Percentiles rank a stretch among this genome's conserved stretches.
Conservation (phyloP, 2,329 filamentous ascomycete genomes). For the Stagonosporopsis tanaceti region DNA sequence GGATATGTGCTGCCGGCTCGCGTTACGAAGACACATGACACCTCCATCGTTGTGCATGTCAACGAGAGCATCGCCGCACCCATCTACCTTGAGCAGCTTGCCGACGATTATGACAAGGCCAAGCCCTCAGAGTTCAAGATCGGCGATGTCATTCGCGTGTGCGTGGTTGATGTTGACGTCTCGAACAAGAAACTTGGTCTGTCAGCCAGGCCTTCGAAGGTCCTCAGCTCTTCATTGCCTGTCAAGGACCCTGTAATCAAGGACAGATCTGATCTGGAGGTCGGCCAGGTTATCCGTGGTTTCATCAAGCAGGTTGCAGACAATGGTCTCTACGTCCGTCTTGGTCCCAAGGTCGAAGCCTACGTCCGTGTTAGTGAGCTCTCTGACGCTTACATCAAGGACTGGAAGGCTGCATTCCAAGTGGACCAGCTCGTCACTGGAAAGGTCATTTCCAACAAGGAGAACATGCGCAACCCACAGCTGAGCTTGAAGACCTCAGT, state of each 20-base stretch:
- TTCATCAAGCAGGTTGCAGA: constrained; percentile 92
- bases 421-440: constrained; percentile 91
- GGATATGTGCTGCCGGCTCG: constrained; percentile 84
- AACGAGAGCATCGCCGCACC: constrained; percentile 81
- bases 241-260: constrained; percentile 84
- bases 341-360: constrained; percentile 82
- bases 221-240: constrained; percentile 83
- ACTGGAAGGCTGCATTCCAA: constrained; percentile 91
- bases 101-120: constrained; percentile 84
- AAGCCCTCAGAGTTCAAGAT: constrained; percentile 78
- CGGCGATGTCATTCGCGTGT: constrained; percentile 88
- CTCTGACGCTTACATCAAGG: constrained; percentile 89
- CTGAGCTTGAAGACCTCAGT: constrained; percentile 87
- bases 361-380: constrained; percentile 88
- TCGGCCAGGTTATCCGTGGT: constrained; percentile 83
- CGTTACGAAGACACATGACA: constrained; percentile 85
- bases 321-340: constrained; percentile 84
- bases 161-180: constrained; percentile 78
- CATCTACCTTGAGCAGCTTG: constrained; percentile 81
- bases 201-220: constrained; percentile 84
- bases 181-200: constrained; percentile 85
- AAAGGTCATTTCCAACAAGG: constrained; percentile 77
- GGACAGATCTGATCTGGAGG: constrained; percentile 72
- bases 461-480: constrained; percentile 74
- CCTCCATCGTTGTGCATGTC: constrained; percentile 84